A percentile compares a stretch with the other conserved stretches of the same genome.
Conservation (phyloP, 202 grass and related monocot species). For the Zizania palustris region DNA sequence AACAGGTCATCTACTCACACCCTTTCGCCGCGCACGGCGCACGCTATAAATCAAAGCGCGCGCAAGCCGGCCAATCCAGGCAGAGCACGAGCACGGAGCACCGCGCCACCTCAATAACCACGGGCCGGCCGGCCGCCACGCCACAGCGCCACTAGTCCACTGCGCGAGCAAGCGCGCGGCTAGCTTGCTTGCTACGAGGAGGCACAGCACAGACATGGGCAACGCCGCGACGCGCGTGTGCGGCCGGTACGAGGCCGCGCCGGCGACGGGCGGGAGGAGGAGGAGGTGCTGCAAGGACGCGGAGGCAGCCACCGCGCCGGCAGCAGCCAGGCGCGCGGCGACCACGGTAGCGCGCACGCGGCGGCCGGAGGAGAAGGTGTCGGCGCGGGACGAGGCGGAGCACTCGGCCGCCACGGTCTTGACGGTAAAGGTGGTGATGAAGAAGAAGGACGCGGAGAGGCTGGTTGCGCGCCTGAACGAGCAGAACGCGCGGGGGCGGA, state of each 20-base stretch:
- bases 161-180: not conserved
- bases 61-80: not conserved
- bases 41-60: constrained; percentile 37
- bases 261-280: not conserved
- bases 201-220: constrained; percentile 33
- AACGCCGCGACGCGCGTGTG: constrained; percentile 31
- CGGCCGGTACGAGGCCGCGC: not conserved
- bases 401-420: not conserved
- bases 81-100: not conserved
- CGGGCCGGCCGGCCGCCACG: too few species aligned
- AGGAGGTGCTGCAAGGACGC: not conserved
- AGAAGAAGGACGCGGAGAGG: constrained; percentile 50
- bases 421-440: constrained; percentile 60
- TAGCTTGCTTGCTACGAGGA: not conserved
- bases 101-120: not conserved
- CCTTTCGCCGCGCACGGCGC: not conserved
- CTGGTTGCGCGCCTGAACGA: constrained; percentile 48
- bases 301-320: not conserved
- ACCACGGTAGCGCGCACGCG: not conserved
- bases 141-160: too few species aligned
- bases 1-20: not conserved
- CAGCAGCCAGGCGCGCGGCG: not conserved
- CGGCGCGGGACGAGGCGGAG: not conserved
- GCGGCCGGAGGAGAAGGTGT: constrained; percentile 7
- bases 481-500: constrained; percentile 32